phyloP scores from a whole-genome alignment of 2,329 filamentous ascomycete species.

The Aotearoamyces nothofagi region DNA sequence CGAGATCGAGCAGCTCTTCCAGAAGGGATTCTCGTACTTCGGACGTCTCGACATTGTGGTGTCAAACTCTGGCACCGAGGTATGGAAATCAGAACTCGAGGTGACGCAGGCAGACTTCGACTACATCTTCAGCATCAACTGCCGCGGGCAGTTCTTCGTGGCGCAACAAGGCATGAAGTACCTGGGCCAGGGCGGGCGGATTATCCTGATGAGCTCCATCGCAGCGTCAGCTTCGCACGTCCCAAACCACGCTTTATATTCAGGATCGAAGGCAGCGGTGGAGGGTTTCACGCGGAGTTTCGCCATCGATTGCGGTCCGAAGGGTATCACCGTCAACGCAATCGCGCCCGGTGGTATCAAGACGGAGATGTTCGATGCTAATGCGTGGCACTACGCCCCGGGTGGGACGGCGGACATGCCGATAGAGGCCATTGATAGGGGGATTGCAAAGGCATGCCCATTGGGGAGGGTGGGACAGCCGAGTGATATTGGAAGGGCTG shows the following conservation, averaged over 20 bases:
- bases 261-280: slow-evolving; percentile 48
- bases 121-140: slow-evolving; percentile 44
- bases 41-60: slow-evolving; percentile 17
- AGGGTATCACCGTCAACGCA: slow-evolving; percentile 51
- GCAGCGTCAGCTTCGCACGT: slow-evolving; percentile 48
- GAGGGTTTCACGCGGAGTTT: slow-evolving; percentile 46
- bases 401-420: slow-evolving; percentile 35
- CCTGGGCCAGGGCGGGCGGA: slow-evolving; percentile 50
- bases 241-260: slow-evolving; percentile 43
- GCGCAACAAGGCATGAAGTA: slow-evolving; percentile 58
- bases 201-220: slow-evolving; percentile 49
- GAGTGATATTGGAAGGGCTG: slow-evolving; percentile 37
- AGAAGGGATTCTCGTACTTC: slow-evolving; percentile 15
- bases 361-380: slow-evolving; percentile 49
- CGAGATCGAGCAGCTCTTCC: slow-evolving; percentile 16
- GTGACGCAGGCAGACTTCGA: slow-evolving; percentile 4
- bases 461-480: slow-evolving; percentile 41
- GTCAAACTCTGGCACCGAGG: slow-evolving; percentile 15
- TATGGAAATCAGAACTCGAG: slow-evolving; percentile 3
- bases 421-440: slow-evolving; percentile 35
- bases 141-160: slow-evolving; percentile 57
- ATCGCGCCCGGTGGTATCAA: slow-evolving; percentile 55
- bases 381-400: slow-evolving; percentile 44
- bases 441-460: slow-evolving; percentile 41
- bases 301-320: slow-evolving; percentile 46